These are phyloP conservation scores for Purpureocillium lavendulum DNA, from an alignment of 2,329 filamentous ascomycete species.

Conservation along the genomic window DNA sequence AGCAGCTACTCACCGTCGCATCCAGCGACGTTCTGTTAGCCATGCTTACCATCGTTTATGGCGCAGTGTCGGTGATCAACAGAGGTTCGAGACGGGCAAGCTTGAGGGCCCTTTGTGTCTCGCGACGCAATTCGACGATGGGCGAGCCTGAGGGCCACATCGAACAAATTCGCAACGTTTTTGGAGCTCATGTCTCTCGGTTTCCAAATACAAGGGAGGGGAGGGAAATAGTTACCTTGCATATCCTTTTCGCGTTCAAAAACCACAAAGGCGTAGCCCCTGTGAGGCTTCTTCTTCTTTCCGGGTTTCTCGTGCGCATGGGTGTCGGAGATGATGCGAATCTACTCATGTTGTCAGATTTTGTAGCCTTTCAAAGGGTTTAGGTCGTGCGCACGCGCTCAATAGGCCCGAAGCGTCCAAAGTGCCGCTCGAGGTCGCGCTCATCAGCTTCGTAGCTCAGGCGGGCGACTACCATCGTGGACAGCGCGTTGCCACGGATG, in stretches of 20 bases:
- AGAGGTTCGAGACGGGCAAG: slow-evolving; percentile 40
- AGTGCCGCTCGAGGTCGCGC: slow-evolving; percentile 86
- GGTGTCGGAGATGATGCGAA: slow-evolving; percentile 77
- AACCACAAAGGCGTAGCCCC: slow-evolving; percentile 93
- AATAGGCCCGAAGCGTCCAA: slow-evolving; percentile 87
- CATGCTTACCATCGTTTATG: slow-evolving; percentile 44
- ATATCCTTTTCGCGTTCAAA: slow-evolving; percentile 97
- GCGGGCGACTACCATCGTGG: slow-evolving; percentile 85
- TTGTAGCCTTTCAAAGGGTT: too few species aligned
- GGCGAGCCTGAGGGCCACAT: slow-evolving; percentile 35
- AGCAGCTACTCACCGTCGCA: slow-evolving; percentile 66
- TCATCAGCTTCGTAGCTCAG: slow-evolving; percentile 85
- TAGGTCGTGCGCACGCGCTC: slow-evolving; percentile 84
- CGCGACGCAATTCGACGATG: slow-evolving; percentile 29
- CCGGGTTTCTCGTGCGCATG: slow-evolving; percentile 60
- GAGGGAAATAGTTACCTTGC: slow-evolving; percentile 70
- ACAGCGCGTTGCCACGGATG: slow-evolving; percentile 87
- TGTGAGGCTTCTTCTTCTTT: slow-evolving; percentile 73
- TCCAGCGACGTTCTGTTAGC: slow-evolving; percentile 59
- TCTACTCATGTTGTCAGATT: slow-evolving; percentile 40
- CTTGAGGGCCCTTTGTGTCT: slow-evolving; percentile 47
- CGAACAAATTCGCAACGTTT: slow-evolving; percentile 19
- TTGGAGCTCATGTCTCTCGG: slow-evolving; percentile 3
- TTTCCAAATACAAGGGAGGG: slow-evolving; percentile 10
- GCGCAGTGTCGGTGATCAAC: slow-evolving; percentile 12